Base-by-base conservation (phyloP, 2,329 filamentous ascomycete genomes). In the Phialophora expanda region DNA sequence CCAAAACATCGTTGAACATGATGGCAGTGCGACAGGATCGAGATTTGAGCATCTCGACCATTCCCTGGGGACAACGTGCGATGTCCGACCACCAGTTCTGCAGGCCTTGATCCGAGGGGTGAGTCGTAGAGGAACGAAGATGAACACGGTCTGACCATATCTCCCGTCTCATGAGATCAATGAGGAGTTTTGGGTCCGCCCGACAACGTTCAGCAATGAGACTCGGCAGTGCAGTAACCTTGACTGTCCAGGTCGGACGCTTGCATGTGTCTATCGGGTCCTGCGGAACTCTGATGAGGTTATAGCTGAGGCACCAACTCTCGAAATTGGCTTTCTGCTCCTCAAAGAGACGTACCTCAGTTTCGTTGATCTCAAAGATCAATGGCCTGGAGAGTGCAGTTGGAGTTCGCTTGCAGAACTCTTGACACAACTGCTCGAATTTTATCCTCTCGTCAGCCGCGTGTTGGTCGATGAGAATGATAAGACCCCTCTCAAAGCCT, bases 401-500 rank as follows among this genome's bases (percentile, higher is more conserved):
- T 9, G 44, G 62, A 26, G 75, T 70, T 17, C 76, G 76, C 14
- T 44, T 14, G 71, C 83, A 87, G 34, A 90, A 78, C 2, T 86
- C 82, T 26, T 74, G 68, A 75, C 96, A 87, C 0, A 99, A 82
- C 0, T 77, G 75, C 75, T 99, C 95, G 0, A 98, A 85, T 1
- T 89, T 88, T 68, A 90, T 88, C 54, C 95, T 86, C 79, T 99
- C 95, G 75, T 97, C 94, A 2, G 93, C 95, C 0, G 95, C 95
- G 75, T 99, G 95, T 74, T 99, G 95, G 74, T 99, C 95, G 5
- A 97, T 84, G 46, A 97, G 81, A 0, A 96, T 83, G 4, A 98
- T 79, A 1, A 87, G 71, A 20, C 17, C 53, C 4, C 60, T 46
- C 66, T 22, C 5, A 12, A 1, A 4, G 12, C 41, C 50, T 41